Evolutionary conservation across 176 grass and related monocot species (phyloP).

Genomic region (Hordeum marinum): DNA sequence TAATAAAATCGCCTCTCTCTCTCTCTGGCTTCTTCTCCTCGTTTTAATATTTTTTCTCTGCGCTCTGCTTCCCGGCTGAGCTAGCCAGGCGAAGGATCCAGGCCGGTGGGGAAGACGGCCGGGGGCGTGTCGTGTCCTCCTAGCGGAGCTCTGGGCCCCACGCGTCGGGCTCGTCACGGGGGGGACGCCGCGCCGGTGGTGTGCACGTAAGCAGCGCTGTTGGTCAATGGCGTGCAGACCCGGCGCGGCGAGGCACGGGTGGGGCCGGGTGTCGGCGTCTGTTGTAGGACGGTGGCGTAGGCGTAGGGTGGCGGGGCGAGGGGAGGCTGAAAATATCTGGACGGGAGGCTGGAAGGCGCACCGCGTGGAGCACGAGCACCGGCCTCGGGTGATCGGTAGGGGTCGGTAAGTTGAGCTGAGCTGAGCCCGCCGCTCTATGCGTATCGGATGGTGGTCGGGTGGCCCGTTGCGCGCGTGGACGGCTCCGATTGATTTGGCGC

Average conservation of each 20-base stretch:
- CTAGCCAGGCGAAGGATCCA: neutral
- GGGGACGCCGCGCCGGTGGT: neutral
- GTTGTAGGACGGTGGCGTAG: neutral
- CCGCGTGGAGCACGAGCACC: neutral
- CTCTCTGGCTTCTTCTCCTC: neutral
- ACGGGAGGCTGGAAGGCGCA: neutral
- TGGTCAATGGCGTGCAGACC: neutral
- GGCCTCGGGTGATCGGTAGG: neutral
- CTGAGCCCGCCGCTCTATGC: neutral
- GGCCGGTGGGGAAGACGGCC: neutral
- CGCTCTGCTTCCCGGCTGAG: too few species aligned
- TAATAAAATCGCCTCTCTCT: neutral
- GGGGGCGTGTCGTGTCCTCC: neutral
- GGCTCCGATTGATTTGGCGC: neutral
- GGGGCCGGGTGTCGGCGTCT: neutral
- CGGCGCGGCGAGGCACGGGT: fast-evolving
- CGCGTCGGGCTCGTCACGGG: neutral
- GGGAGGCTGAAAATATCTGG: slow-evolving; percentile 25
- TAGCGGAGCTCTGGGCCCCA: fast-evolving
- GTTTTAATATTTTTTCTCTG: too few species aligned
- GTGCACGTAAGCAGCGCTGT: neutral
- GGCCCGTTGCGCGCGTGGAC: neutral
- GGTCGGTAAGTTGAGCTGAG: neutral
- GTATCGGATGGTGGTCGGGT: neutral
- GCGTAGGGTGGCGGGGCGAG: neutral